Evolutionary conservation across 495 filamentous ascomycete genomes (phyloP).

Genomic region (Annulohypoxylon maeteangense): DNA sequence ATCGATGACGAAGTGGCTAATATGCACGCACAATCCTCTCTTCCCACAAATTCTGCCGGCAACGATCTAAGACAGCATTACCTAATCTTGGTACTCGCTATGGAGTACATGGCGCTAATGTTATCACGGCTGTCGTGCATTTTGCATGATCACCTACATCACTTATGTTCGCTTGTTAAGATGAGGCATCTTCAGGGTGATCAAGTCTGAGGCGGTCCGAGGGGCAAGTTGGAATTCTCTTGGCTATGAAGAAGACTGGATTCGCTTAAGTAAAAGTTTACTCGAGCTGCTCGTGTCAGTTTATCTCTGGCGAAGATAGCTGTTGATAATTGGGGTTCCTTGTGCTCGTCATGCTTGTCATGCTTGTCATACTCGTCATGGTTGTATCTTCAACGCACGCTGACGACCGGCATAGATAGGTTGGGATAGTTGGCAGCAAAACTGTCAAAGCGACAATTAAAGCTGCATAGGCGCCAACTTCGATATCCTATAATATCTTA

Average conservation of each 20-base stretch:
- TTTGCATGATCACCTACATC: constrained; percentile 16
- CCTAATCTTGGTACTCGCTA: constrained; percentile 15
- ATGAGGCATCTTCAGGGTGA: constrained; percentile 11
- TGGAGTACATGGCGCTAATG: constrained; percentile 11
- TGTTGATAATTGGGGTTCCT: not conserved
- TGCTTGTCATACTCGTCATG: not conserved
- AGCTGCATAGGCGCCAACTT: constrained; percentile 36
- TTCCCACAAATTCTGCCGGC: constrained; percentile 19
- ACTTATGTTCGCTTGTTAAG: constrained; percentile 11
- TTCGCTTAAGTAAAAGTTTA: constrained; percentile 17
- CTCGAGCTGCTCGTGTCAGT: not conserved
- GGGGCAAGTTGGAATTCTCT: constrained; percentile 9
- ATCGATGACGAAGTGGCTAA: constrained; percentile 14
- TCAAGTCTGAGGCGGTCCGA: constrained; percentile 26
- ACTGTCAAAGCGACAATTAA: constrained; percentile 41
- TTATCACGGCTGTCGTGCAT: constrained; percentile 19
- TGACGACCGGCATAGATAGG: constrained; percentile 7
- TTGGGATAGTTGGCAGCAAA: constrained; percentile 4
- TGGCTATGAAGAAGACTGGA: constrained; percentile 9
- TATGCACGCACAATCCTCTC: constrained; percentile 24
- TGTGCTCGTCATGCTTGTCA: constrained; percentile 11
- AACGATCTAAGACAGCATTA: constrained; percentile 7
- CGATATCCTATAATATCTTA: constrained; percentile 26
- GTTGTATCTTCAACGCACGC: constrained; percentile 10
- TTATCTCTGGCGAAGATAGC: not conserved